A percentile compares a stretch with the other conserved stretches of the same genome.
Evolutionary conservation across 2,329 filamentous ascomycete genomes (phyloP).

Genomic region (Coniochaeta hoffmannii): DNA sequence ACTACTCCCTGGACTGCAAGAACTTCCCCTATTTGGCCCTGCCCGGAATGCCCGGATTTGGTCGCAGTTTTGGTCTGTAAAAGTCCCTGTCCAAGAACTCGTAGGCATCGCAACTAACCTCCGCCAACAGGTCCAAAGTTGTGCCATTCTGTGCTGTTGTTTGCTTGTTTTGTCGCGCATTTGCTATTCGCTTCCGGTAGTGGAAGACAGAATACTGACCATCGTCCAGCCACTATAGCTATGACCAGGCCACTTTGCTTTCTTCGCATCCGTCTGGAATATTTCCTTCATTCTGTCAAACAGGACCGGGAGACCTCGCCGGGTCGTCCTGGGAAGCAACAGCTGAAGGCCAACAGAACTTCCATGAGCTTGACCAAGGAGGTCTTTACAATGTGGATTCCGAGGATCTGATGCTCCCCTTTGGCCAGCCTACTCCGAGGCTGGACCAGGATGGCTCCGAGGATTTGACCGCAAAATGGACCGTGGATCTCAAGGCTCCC

Average conservation of each 20-base stretch:
- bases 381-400: conserved; percentile 42
- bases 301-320: conserved; percentile 50
- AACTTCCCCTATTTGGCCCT: neutral
- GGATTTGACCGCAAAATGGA: conserved; percentile 42
- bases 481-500: conserved; percentile 26
- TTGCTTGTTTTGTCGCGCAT: conserved; percentile 18
- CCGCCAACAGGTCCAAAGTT: conserved; percentile 47
- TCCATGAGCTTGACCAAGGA: conserved; percentile 45
- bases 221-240: conserved; percentile 48
- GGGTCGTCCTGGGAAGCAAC: conserved; percentile 49
- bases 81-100: conserved; percentile 13
- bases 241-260: conserved; percentile 44
- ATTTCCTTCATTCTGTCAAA: conserved; percentile 49
- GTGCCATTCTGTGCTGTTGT: conserved; percentile 32
- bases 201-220: conserved; percentile 46
- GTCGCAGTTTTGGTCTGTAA: conserved; percentile 28
- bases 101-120: conserved; percentile 25
- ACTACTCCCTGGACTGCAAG: conserved; percentile 7
- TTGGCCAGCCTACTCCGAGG: conserved; percentile 48
- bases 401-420: conserved; percentile 48
- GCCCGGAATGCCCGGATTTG: conserved; percentile 8
- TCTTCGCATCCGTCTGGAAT: conserved; percentile 40
- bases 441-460: conserved; percentile 41
- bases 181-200: conserved; percentile 23
- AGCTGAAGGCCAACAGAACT: conserved; percentile 55